Conservation (phyloP, 768 basidiomycete genomes). For the Daedalea quercina region DNA sequence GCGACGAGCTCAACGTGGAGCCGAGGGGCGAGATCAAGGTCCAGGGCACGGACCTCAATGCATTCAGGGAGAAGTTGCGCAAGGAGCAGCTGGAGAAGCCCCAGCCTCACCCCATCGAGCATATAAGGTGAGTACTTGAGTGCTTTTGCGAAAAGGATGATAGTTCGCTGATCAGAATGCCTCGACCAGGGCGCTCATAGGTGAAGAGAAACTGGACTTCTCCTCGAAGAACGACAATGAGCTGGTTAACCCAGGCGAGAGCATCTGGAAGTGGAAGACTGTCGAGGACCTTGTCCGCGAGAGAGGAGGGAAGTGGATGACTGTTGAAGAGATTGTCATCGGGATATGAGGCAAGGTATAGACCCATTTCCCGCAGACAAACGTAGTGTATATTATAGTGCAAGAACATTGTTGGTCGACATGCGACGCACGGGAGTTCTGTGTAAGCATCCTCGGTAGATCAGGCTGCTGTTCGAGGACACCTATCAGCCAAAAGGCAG, state of each 20-base stretch:
- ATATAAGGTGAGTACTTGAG: conserved; percentile 8
- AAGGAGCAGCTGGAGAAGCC: conserved; percentile 4
- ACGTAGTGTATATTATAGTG: too few species aligned
- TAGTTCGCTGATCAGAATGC: neutral
- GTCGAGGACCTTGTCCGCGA: conserved; percentile 11
- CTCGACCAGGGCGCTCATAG: conserved; percentile 10
- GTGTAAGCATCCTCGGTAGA: too few species aligned
- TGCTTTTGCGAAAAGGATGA: neutral
- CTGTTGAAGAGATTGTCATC: too few species aligned
- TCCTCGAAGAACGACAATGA: conserved; percentile 16
- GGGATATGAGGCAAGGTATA: too few species aligned
- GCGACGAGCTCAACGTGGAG: neutral
- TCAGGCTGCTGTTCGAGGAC: too few species aligned
- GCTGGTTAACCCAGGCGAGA: conserved; percentile 17
- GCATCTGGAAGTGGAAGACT: conserved; percentile 19
- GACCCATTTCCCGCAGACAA: too few species aligned
- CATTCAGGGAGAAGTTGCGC: conserved; percentile 8
- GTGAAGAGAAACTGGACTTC: conserved; percentile 15
- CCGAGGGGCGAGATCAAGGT: conserved; percentile 8
- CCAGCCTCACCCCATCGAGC: neutral
- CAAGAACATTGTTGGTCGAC: too few species aligned
- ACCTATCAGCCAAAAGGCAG: too few species aligned
- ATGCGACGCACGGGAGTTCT: too few species aligned
- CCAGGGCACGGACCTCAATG: conserved; percentile 7
- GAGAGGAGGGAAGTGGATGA: neutral